phyloP scores from a whole-genome alignment of 164 flowering plant genomes.

The Berberis vulgaris region DNA sequence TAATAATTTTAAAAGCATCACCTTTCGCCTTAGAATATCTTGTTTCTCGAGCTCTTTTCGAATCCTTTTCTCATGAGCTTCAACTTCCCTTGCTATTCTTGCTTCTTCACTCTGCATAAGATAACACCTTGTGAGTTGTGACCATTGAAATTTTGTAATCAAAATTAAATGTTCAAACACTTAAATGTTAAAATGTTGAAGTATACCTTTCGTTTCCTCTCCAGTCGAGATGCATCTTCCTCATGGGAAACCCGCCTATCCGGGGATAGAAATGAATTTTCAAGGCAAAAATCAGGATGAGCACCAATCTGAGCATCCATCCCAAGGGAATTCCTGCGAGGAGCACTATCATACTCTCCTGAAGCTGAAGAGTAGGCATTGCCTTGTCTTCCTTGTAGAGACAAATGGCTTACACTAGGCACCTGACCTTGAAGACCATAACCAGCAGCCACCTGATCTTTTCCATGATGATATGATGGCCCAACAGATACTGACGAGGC shows the following conservation, averaged over 20 bases:
- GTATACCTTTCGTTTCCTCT: conserved; percentile 79
- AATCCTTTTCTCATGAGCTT: conserved; percentile 82
- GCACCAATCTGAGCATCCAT: conserved; percentile 36
- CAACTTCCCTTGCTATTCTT: conserved; percentile 73
- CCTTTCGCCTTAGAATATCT: conserved; percentile 81
- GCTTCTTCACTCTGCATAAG: conserved; percentile 70
- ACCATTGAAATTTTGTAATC: neutral
- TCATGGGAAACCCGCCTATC: conserved; percentile 36
- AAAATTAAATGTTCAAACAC: neutral
- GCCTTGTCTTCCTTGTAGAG: conserved; percentile 53
- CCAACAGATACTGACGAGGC: conserved; percentile 34
- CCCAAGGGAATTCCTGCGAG: conserved; percentile 35
- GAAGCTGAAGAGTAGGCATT: conserved; percentile 34
- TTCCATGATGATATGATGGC: conserved; percentile 33
- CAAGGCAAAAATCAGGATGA: conserved; percentile 42
- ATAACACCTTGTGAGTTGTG: neutral
- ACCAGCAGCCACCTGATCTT: conserved; percentile 38
- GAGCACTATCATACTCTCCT: conserved; percentile 38
- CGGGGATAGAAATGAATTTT: conserved; percentile 39
- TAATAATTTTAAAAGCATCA: conserved; percentile 11
- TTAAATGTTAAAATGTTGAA: neutral
- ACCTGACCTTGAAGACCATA: conserved; percentile 42
- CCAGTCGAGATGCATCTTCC: conserved; percentile 47
- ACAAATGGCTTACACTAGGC: conserved; percentile 32
- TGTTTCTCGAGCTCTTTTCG: conserved; percentile 88